These are phyloP conservation scores for Tolypocladium album DNA, from an alignment of 2,329 filamentous ascomycete species.

Conservation along the genomic window DNA sequence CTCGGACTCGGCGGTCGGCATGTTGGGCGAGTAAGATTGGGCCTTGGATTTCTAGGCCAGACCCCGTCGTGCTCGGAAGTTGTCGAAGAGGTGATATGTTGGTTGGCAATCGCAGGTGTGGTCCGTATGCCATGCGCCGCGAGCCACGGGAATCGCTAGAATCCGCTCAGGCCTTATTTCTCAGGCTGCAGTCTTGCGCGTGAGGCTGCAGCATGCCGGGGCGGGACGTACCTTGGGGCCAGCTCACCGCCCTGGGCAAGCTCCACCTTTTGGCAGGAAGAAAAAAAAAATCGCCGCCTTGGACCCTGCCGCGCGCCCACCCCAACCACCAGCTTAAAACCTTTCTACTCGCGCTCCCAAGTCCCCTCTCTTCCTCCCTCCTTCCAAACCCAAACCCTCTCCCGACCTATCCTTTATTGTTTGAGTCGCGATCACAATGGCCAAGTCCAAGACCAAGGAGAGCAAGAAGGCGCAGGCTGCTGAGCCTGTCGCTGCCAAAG, in stretches of 20 bases:
- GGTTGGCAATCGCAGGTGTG: neutral
- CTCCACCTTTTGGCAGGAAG: constrained; percentile 22
- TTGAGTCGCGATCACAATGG: constrained; percentile 40
- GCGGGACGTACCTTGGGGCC: constrained; percentile 4
- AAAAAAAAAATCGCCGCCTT: constrained; percentile 5
- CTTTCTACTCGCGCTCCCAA: neutral
- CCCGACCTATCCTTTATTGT: neutral
- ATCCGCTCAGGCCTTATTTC: constrained; percentile 11
- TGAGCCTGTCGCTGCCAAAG: constrained; percentile 48
- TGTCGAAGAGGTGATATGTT: neutral
- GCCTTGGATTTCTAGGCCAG: constrained; percentile 2
- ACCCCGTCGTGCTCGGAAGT: constrained; percentile 5
- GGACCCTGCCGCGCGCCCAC: neutral
- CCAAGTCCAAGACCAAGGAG: constrained; percentile 51
- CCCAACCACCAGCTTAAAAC: constrained; percentile 1
- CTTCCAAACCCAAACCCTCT: neutral
- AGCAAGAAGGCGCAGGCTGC: constrained; percentile 42
- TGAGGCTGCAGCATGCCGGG: neutral
- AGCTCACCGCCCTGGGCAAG: constrained; percentile 22
- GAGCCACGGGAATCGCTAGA: neutral
- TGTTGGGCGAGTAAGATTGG: constrained; percentile 25
- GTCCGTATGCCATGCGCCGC: neutral
- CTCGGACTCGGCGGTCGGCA: constrained; percentile 77
- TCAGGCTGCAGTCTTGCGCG: constrained; percentile 13
- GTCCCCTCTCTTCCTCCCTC: neutral